Base-by-base conservation (phyloP, 2,329 filamentous ascomycete species). In the Diaporthe ampelina region DNA sequence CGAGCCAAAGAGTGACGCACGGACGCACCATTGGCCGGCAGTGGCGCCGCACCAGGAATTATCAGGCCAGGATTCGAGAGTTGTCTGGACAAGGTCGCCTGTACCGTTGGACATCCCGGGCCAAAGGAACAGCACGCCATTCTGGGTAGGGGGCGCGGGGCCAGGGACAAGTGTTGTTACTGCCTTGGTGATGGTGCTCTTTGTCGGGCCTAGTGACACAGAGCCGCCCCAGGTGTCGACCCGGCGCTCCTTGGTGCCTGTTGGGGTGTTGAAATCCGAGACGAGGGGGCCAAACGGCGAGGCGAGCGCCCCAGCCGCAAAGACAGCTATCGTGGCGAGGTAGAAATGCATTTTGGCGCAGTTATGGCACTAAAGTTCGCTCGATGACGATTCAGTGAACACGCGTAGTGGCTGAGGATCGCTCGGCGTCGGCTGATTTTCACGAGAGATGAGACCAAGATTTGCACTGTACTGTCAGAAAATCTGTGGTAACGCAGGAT, bases 71-170 rank as follows among this genome's bases (percentile, higher is more conserved):
- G 80, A 81, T 74, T 86, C 83, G 4, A 85, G 78, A 0, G 83
- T 85, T 0, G 83, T 83, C 75, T 86, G 84, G 58, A 86, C 77
- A 13, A 86, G 78, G 65, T 86, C 82, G 1, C 84, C 84, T 2
- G 84, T 86, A 43, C 84, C 84, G 74, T 85, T 86, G 67, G 82
- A 84, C 83, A 86, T 86, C 4, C 84, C 85, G 8, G 84, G 85
- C 84, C 83, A 86, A 40, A 86, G 80, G 77, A 84, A 85, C 0
- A 86, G 79, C 40, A 78, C 79, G 6, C 84, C 84, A 32, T 80
- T 81, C 57, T 85, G 84, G 0, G 80, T 81, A 0, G 79, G 54
- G 9, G 84, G 84, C 0, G 83, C 82, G 3, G 78, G 73, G 26
- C 84, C 84, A 1, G 84, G 84, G 32, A 84, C 81, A 21, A 85